Percentiles rank a stretch among this genome's conserved stretches.
These are phyloP conservation scores for Mycogone perniciosa DNA, from an alignment of 2,329 filamentous ascomycete genomes.

Conservation along the genomic window DNA sequence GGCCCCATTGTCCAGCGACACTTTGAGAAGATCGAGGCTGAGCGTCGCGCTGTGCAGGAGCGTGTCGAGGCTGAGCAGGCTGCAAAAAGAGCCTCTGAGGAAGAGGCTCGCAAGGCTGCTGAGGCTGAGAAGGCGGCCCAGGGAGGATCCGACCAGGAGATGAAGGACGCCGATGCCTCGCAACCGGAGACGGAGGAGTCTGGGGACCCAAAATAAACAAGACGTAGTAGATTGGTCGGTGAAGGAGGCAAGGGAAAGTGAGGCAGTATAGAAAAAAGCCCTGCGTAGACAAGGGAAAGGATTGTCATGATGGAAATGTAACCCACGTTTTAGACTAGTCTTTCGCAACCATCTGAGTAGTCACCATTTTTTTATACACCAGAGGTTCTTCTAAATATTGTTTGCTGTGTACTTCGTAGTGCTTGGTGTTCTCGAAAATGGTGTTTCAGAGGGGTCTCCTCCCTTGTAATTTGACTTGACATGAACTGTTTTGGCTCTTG, in stretches of 20 bases:
- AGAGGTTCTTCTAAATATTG: no score
- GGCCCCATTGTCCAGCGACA: slow-evolving; percentile 91
- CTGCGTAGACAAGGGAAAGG: slow-evolving; percentile 6
- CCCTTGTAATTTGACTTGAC: no score
- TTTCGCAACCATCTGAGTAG: neutral
- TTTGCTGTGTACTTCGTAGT: no score
- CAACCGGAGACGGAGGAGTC: slow-evolving; percentile 47
- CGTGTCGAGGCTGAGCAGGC: slow-evolving; percentile 71
- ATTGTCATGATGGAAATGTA: slow-evolving; percentile 9
- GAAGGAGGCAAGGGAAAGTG: neutral
- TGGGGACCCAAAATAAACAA: slow-evolving; percentile 29
- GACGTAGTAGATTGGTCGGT: neutral
- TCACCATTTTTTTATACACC: no score
- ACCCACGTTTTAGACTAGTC: slow-evolving; percentile 4
- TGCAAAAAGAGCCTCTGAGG: slow-evolving; percentile 61
- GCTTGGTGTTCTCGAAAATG: no score
- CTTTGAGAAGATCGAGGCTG: slow-evolving; percentile 87
- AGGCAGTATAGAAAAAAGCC: slow-evolving; percentile 14
- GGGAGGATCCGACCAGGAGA: slow-evolving; percentile 51
- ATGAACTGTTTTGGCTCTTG: no score
- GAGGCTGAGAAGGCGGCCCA: slow-evolving; percentile 45
- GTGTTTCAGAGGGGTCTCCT: no score
- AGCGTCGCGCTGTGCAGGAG: slow-evolving; percentile 73
- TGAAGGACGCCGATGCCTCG: slow-evolving; percentile 54
- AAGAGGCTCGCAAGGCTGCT: slow-evolving; percentile 48